A percentile compares a stretch with the other conserved stretches of the same genome.
These are phyloP conservation scores for Arthroderma uncinatum DNA, from an alignment of 2,329 filamentous ascomycete genomes.

Conservation along the genomic window DNA sequence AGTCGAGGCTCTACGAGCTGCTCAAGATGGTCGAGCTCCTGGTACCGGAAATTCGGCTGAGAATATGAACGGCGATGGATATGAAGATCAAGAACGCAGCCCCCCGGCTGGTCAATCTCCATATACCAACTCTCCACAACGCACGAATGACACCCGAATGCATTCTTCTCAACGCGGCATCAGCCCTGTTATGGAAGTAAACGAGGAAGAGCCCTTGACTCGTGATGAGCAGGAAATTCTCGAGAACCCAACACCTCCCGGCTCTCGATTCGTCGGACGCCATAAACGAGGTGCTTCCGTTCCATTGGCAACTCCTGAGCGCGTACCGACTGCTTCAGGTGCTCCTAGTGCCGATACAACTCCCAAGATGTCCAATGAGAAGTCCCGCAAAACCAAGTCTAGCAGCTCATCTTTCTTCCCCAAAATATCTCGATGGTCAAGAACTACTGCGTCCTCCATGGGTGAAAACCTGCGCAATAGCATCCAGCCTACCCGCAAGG, in stretches of 20 bases:
- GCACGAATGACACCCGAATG: slow-evolving; percentile 36
- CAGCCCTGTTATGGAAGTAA: slow-evolving; percentile 80
- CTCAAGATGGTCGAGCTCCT: slow-evolving; percentile 34
- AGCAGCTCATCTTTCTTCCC: slow-evolving; percentile 71
- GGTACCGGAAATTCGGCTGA: slow-evolving; percentile 50
- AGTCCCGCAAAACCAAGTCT: slow-evolving; percentile 80
- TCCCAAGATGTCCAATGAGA: slow-evolving; percentile 52
- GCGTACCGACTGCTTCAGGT: slow-evolving; percentile 30
- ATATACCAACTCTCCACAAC: slow-evolving; percentile 35
- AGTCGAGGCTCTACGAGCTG: slow-evolving; percentile 67
- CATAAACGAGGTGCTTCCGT: slow-evolving; percentile 34
- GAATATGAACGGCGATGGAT: slow-evolving; percentile 29
- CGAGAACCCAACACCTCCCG: slow-evolving; percentile 48
- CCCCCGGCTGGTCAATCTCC: neutral
- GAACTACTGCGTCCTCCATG: slow-evolving; percentile 83
- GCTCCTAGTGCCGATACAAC: slow-evolving; percentile 67
- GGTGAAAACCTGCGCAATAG: slow-evolving; percentile 65
- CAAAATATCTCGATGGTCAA: slow-evolving; percentile 94
- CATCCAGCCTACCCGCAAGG: slow-evolving; percentile 41
- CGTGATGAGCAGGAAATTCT: slow-evolving; percentile 39
- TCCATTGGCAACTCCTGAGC: slow-evolving; percentile 37
- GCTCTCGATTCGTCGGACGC: slow-evolving; percentile 41
- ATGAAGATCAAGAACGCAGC: neutral
- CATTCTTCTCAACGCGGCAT: slow-evolving; percentile 35
- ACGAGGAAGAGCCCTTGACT: slow-evolving; percentile 51